phyloP scores from a whole-genome alignment of 257 asterid genomes.

The Solanum rostratum region DNA sequence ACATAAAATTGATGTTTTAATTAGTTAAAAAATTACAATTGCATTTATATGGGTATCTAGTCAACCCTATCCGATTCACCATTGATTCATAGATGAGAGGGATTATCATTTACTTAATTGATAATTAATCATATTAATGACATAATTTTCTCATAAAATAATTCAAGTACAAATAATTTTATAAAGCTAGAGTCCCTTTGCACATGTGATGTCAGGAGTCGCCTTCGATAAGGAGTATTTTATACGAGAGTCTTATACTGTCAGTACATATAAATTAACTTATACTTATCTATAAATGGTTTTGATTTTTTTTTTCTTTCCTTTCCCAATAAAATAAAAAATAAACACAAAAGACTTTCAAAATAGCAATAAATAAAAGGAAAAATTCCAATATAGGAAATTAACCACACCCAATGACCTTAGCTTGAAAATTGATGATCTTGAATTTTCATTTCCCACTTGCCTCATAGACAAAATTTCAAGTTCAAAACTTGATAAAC shows the following conservation, averaged over 20 bases:
- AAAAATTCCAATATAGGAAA: neutral
- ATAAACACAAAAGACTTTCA: neutral
- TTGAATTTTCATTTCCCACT: neutral
- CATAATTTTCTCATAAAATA: neutral
- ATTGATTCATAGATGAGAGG: neutral
- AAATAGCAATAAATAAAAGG: neutral
- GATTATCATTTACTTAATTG: neutral
- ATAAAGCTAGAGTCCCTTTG: neutral
- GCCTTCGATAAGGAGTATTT: neutral
- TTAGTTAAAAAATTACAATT: neutral
- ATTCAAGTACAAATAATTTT: neutral
- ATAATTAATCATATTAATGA: neutral
- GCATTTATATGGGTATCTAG: neutral
- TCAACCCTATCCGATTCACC: neutral
- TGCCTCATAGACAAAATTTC: neutral
- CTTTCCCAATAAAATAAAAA: neutral
- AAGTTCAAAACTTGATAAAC: neutral
- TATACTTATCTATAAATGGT: neutral
- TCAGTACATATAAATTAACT: neutral
- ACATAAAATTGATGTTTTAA: neutral
- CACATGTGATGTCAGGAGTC: neutral
- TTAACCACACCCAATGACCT: neutral
- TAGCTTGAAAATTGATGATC: neutral
- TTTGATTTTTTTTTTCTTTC: neutral
- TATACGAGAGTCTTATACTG: neutral